Evolutionary conservation across 371 early-diverging fungal species (phyloP), one percentile per base, ranked within the genome.

Genomic region (Quaeritorhiza haematococci): DNA sequence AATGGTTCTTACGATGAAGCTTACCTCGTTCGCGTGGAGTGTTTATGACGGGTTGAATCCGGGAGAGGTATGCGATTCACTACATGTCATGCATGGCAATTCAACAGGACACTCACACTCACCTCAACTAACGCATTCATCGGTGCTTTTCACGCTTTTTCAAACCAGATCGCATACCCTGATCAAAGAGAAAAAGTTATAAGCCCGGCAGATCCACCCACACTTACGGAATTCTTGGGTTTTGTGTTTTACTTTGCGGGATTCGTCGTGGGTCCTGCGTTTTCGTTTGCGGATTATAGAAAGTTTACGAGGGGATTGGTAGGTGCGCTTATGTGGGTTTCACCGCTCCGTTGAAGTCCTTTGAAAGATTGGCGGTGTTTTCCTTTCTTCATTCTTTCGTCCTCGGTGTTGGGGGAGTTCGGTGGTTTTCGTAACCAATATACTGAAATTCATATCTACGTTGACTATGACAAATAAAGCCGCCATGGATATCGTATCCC

Each of bases 1-100:
- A 68, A 96, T 96, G 96, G 79, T 96, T 28, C 69, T 89, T 45
- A 87, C 89, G 6, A 90, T 94, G 62, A 94, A 94, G 67, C 62
- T 91, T 45, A 85, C 91, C 8, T 84, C 89, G 5, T 90, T 90
- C 72, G 94, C 92, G 0, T 94, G 87, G 73, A 85, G 84, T 53
- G 84, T 92, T 4, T 67, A 78, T 55, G 94, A 93, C 64, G 90
- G 88, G 10, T 64, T 63, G 3, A 47, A 56, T 38, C 54, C 59
- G 13, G 56, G 58, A 0, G 34, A 50, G 51, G 64, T 46, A 35
- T 13, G 66, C 29, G 48, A 58, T 33, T 10, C 41, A 17, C 33
- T n/a, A 21, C n/a, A 28, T 38, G 38, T 38, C n/a, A 13, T 38
- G 10, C n/a, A 13, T 38, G 38, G 38, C n/a, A 13, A 10, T 10